phyloP scores from a whole-genome alignment of 129 eudicot genomes.

The Solidago caesia region DNA sequence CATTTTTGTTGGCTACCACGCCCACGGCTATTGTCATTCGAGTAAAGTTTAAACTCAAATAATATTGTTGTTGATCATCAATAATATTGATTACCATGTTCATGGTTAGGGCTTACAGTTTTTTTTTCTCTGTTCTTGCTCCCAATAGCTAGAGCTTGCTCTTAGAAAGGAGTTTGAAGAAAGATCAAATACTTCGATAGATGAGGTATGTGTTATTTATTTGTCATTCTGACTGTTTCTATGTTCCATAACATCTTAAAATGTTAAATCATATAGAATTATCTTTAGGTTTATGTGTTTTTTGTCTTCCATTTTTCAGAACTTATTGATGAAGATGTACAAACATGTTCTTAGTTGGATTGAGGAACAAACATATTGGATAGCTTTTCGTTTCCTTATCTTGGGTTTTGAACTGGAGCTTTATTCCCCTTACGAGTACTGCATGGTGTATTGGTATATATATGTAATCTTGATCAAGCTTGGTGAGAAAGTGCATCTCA shows the following conservation, averaged over 20 bases:
- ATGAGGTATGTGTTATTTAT: slow-evolving; percentile 51
- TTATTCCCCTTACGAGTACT: slow-evolving; percentile 81
- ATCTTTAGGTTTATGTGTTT: neutral
- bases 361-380: slow-evolving; percentile 97
- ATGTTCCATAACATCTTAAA: neutral
- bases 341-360: slow-evolving; percentile 83
- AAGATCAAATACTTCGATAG: slow-evolving; percentile 40
- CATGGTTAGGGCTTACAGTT: slow-evolving; percentile 4
- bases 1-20: neutral
- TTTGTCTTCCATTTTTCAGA: slow-evolving; percentile 37
- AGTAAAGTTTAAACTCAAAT: neutral
- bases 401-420: slow-evolving; percentile 93
- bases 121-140: slow-evolving; percentile 13
- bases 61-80: neutral
- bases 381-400: slow-evolving; percentile 77
- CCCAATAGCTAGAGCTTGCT: slow-evolving; percentile 73
- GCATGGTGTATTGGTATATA: slow-evolving; percentile 99
- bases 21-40: neutral
- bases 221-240: neutral
- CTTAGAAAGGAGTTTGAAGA: slow-evolving; percentile 78
- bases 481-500: slow-evolving; percentile 83
- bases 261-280: neutral
- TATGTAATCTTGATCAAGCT: slow-evolving; percentile 76
- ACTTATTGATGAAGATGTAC: slow-evolving; percentile 52
- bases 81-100: neutral